Percentiles rank a stretch among this genome's conserved stretches.
phyloP scores from a whole-genome alignment of 176 grass and related monocot species.

The Melocanna baccifera region DNA sequence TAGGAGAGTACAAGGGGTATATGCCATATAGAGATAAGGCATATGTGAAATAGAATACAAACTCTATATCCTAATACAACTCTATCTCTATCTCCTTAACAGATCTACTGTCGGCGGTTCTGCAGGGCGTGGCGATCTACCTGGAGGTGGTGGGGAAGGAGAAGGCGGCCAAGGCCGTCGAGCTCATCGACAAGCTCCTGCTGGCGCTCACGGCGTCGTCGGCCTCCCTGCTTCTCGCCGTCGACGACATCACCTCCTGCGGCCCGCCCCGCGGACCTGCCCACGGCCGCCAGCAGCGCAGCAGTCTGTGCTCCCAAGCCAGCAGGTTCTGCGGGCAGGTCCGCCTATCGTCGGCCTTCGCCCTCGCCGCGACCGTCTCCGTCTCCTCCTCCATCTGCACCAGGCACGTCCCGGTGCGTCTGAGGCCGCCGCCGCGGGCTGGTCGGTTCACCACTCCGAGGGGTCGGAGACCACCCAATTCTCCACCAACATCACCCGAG shows the following conservation, averaged over 20 bases:
- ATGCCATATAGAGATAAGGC: too few relatives aligned
- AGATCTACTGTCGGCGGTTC: constrained; percentile 20
- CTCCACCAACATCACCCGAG: too few relatives aligned
- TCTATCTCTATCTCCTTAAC: too few relatives aligned
- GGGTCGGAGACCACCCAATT: too few relatives aligned
- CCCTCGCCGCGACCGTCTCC: neutral
- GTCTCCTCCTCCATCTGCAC: neutral
- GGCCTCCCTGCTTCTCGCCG: neutral
- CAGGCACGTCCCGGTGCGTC: neutral
- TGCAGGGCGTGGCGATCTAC: constrained; percentile 31
- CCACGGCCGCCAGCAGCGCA: neutral
- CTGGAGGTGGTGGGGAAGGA: constrained; percentile 2
- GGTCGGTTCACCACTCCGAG: too few relatives aligned
- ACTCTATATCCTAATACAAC: too few relatives aligned
- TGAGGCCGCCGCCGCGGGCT: too few relatives aligned
- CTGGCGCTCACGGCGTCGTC: constrained; percentile 24
- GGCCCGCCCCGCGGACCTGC: neutral
- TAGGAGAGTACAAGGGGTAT: too few relatives aligned
- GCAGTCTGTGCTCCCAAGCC: neutral
- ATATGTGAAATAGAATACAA: too few relatives aligned
- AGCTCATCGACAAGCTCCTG: constrained; percentile 29
- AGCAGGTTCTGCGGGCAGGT: neutral
- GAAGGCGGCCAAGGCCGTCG: neutral
- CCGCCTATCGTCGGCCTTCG: neutral
- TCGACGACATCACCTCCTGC: constrained; percentile 39